These are phyloP conservation scores for Collybiopsis confluens DNA, from an alignment of 768 basidiomycete species.

Conservation along the genomic window DNA sequence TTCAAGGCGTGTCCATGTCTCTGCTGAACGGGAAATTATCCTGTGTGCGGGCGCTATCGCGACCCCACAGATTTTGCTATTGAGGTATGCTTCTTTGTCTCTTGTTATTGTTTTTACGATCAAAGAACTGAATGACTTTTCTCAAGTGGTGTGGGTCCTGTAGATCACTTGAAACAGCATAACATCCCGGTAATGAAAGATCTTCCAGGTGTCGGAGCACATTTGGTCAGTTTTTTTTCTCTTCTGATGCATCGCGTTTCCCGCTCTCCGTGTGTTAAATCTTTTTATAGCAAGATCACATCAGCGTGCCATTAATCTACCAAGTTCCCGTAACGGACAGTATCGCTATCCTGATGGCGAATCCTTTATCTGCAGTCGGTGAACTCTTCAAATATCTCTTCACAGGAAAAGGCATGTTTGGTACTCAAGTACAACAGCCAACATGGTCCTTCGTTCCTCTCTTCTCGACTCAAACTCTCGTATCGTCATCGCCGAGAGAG, in stretches of 20 bases:
- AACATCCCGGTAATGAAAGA: slow-evolving; percentile 31
- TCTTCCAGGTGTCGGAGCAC: slow-evolving; percentile 43
- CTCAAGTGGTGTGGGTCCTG: slow-evolving; percentile 40
- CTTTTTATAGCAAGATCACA: slow-evolving; percentile 39
- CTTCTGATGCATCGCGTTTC: neutral
- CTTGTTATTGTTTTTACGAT: neutral
- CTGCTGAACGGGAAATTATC: slow-evolving; percentile 9
- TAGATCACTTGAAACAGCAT: slow-evolving; percentile 30
- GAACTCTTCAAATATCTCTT: slow-evolving; percentile 29
- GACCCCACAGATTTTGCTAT: slow-evolving; percentile 11
- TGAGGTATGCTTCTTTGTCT: slow-evolving; percentile 6
- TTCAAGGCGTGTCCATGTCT: neutral
- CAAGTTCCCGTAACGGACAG: slow-evolving; percentile 27
- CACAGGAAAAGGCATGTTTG: slow-evolving; percentile 28
- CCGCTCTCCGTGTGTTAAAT: neutral
- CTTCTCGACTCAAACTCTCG: slow-evolving; percentile 19
- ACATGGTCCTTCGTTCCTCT: slow-evolving; percentile 24
- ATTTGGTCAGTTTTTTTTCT: slow-evolving; percentile 19
- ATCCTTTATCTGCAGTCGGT: slow-evolving; percentile 21
- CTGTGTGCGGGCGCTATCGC: slow-evolving; percentile 11
- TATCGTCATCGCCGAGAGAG: slow-evolving; percentile 2
- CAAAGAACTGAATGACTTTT: neutral
- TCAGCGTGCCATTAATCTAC: slow-evolving; percentile 29
- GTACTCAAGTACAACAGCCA: slow-evolving; percentile 24
- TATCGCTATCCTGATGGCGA: slow-evolving; percentile 20